Percentiles rank a stretch among this genome's conserved stretches.
Conservation (phyloP, 2,329 filamentous ascomycete species). For the Aureobasidium sp. region DNA sequence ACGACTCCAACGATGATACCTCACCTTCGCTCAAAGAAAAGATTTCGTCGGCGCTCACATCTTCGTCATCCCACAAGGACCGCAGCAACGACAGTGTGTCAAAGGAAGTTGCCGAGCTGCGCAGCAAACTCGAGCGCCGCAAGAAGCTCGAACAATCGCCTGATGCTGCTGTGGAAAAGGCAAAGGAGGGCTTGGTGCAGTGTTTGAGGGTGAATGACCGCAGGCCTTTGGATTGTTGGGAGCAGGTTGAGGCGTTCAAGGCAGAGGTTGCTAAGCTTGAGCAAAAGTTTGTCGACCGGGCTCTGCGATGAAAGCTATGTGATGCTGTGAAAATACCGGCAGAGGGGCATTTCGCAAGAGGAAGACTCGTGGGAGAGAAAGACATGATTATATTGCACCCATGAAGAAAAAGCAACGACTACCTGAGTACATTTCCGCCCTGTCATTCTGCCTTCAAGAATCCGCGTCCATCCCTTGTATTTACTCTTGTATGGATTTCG, state of each 20-base stretch:
- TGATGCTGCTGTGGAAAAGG: conserved; percentile 65
- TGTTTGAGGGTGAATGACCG: conserved; percentile 81
- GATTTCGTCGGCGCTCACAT: conserved; percentile 23
- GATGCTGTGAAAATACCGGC: not conserved
- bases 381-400: not conserved
- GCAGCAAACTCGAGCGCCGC: conserved; percentile 42
- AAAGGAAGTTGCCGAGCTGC: conserved; percentile 52
- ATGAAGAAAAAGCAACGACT: not conserved
- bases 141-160: conserved; percentile 53
- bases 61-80: conserved; percentile 27
- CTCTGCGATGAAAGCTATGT: conserved; percentile 43
- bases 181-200: conserved; percentile 67
- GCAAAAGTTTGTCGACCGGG: conserved; percentile 78
- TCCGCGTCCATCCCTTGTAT: not conserved
- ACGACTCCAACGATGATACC: conserved; percentile 23
- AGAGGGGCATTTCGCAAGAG: too few relatives aligned
- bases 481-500: not conserved
- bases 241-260: conserved; percentile 87
- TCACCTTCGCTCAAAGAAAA: conserved; percentile 21
- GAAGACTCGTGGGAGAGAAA: not conserved
- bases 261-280: conserved; percentile 80
- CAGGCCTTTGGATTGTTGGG: conserved; percentile 87
- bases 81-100: conserved; percentile 48
- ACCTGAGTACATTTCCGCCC: not conserved
- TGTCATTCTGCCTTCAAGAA: not conserved